These are phyloP conservation scores for Tolypocladium endophyticum DNA, from an alignment of 2,329 filamentous ascomycete genomes.

Conservation along the genomic window DNA sequence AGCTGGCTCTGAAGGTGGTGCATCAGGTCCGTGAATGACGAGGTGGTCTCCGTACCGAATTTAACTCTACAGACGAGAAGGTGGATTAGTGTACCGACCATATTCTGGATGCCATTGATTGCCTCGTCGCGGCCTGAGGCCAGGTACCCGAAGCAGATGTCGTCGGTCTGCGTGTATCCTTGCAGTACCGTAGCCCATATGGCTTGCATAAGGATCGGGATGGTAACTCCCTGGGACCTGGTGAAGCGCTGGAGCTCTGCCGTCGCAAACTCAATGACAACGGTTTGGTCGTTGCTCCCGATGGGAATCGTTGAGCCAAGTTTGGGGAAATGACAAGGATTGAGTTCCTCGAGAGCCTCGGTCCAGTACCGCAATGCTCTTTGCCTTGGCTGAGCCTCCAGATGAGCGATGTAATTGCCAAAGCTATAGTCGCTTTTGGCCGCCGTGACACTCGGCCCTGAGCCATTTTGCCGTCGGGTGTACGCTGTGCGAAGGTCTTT, in stretches of 20 bases:
- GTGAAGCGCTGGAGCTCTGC: background rate
- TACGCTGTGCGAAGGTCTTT: background rate
- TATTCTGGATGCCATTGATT: slow-evolving; percentile 7
- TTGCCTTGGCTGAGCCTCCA: background rate
- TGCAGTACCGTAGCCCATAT: background rate
- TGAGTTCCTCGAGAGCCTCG: background rate
- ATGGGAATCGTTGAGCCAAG: background rate
- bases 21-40: background rate
- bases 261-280: background rate
- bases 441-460: background rate
- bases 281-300: background rate
- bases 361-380: background rate
- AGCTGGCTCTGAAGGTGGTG: background rate
- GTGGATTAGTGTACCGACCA: slow-evolving; percentile 10
- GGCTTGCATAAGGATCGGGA: background rate
- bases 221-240: background rate
- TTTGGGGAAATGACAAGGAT: background rate
- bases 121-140: slow-evolving; percentile 10
- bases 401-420: background rate
- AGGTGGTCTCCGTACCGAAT: background rate
- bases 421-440: background rate
- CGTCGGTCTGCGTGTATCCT: background rate
- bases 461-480: background rate
- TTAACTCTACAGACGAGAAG: background rate
- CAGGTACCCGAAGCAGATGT: slow-evolving; percentile 5